Evolutionary conservation across 2,329 filamentous ascomycete species (phyloP).

Genomic region (Drechslerella dactyloides): DNA sequence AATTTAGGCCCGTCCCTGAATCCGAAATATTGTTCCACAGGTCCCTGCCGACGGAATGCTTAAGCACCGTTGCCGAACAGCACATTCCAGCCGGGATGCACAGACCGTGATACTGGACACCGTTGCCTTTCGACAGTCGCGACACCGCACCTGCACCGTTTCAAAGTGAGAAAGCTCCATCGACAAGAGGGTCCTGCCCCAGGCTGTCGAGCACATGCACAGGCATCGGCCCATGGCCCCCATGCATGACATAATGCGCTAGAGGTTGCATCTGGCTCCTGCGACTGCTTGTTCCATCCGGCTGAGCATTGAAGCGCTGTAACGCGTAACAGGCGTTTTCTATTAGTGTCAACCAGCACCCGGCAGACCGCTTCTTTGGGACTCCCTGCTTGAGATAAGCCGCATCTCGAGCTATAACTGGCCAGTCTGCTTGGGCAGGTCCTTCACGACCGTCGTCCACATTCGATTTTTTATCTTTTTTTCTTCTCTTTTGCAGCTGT

Average conservation of each 20-base stretch:
- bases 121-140: conserved; percentile 1
- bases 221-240: background rate
- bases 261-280: background rate
- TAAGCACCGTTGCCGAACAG: background rate
- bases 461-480: background rate
- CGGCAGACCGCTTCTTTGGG: background rate
- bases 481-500: background rate
- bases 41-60: conserved; percentile 2
- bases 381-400: background rate
- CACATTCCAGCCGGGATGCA: background rate
- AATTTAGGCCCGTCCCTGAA: background rate
- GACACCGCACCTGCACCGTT: conserved; percentile 1
- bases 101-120: conserved; percentile 3
- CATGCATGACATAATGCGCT: background rate
- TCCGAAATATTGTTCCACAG: background rate
- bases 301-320: background rate
- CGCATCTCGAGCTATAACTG: background rate
- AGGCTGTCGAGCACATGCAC: background rate
- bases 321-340: background rate
- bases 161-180: conserved; percentile 4
- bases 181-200: background rate
- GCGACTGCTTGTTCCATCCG: conserved; percentile 10
- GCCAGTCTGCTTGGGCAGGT: conserved; percentile 3
- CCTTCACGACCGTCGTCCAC: background rate
- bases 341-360: background rate